Conservation (phyloP, 768 basidiomycete genomes). For the Russula sp. region DNA sequence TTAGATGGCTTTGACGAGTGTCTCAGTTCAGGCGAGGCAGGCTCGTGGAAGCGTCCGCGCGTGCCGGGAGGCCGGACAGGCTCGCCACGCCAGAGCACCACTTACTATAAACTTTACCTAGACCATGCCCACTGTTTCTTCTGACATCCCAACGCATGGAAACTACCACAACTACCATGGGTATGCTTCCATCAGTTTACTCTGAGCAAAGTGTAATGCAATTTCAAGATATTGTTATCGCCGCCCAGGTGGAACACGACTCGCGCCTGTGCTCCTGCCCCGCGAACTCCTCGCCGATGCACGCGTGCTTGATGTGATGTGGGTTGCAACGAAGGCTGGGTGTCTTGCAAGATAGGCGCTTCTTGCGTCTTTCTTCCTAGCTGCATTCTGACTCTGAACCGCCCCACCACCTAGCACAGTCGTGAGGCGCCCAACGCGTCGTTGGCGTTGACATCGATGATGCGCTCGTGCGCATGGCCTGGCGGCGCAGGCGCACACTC, state of each 20-base stretch:
- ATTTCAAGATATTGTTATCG: conserved; percentile 10
- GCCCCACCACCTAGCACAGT: conserved; percentile 46
- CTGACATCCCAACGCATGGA: conserved; percentile 16
- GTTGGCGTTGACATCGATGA: conserved; percentile 84
- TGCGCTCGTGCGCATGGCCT: conserved; percentile 63
- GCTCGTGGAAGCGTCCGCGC: too few species aligned
- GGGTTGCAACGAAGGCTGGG: conserved; percentile 20
- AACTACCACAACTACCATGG: conserved; percentile 24
- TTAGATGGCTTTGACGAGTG: too few species aligned
- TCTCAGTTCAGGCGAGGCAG: too few species aligned
- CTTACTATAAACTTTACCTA: too few species aligned
- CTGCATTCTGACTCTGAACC: not conserved
- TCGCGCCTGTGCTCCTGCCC: conserved; percentile 51
- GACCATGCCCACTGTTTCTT: conserved; percentile 14
- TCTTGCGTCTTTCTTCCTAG: conserved; percentile 20
- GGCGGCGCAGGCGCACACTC: conserved; percentile 58
- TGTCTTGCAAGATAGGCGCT: conserved; percentile 15
- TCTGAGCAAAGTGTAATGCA: not conserved
- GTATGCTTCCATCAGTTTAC: not conserved
- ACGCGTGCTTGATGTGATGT: conserved; percentile 16
- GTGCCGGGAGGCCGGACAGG: too few species aligned
- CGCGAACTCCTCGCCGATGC: conserved; percentile 5
- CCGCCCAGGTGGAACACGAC: conserved; percentile 33
- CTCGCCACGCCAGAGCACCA: too few species aligned
- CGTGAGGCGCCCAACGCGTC: conserved; percentile 53